These are phyloP conservation scores for Schrenkiella parvula DNA, from an alignment of 345 rosid genomes.

Conservation along the genomic window DNA sequence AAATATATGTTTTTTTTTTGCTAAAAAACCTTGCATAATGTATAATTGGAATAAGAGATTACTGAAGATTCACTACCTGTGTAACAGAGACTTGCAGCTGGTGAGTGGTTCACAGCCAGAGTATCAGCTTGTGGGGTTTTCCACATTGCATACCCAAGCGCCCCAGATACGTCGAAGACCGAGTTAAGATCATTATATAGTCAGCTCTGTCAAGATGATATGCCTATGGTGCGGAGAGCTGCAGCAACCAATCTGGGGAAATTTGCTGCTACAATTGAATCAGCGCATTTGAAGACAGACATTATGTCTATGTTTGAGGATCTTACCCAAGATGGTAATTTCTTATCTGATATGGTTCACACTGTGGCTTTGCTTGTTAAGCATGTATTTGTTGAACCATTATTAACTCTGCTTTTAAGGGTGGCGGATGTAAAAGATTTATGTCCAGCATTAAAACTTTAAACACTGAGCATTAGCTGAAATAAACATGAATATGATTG, in stretches of 20 bases:
- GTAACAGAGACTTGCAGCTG: slow-evolving; percentile 81
- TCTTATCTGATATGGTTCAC: not conserved
- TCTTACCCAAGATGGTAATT: slow-evolving; percentile 91
- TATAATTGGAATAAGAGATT: not conserved
- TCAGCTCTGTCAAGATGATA: slow-evolving; percentile 95
- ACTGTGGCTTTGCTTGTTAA: not conserved
- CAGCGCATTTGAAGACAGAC: slow-evolving; percentile 74
- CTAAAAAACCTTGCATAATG: not conserved
- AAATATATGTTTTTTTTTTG: not conserved
- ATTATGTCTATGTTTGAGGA: slow-evolving; percentile 89
- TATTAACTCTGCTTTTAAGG: not conserved
- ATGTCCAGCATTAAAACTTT: not conserved
- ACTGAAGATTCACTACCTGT: not conserved
- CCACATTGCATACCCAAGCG: slow-evolving; percentile 90
- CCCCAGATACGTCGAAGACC: slow-evolving; percentile 62
- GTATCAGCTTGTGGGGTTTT: slow-evolving; percentile 90
- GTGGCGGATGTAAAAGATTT: not conserved
- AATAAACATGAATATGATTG: not conserved
- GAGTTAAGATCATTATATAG: slow-evolving; percentile 65
- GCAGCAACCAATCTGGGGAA: slow-evolving; percentile 90
- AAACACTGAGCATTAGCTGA: slow-evolving; percentile 10
- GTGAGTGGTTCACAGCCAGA: slow-evolving; percentile 98
- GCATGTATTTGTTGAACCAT: not conserved
- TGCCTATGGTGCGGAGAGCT: slow-evolving; percentile 99
- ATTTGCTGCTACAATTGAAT: slow-evolving; percentile 91